Evolutionary conservation across 2,329 filamentous ascomycete species (phyloP).

Genomic region (Hirsutella thompsonii): DNA sequence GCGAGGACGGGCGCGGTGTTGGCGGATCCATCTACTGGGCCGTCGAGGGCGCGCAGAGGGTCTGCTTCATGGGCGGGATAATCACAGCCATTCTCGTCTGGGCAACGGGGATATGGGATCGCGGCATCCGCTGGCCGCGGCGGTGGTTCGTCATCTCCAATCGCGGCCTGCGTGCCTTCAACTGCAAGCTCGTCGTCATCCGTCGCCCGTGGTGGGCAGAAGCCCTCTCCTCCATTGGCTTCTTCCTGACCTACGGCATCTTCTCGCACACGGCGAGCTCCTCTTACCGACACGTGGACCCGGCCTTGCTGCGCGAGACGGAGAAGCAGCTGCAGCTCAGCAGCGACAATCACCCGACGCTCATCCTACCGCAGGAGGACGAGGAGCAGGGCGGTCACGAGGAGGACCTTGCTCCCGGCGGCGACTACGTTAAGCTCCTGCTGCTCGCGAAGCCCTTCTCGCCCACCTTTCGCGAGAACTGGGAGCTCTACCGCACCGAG

Average conservation of each 20-base stretch:
- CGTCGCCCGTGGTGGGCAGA: constrained; percentile 75
- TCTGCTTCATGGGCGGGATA: constrained; percentile 82
- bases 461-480: constrained; percentile 87
- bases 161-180: constrained; percentile 79
- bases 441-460: constrained; percentile 91
- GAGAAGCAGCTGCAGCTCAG: constrained; percentile 43
- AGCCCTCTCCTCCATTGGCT: constrained; percentile 55
- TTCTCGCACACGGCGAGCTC: constrained; percentile 56
- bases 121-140: constrained; percentile 85
- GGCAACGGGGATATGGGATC: constrained; percentile 93
- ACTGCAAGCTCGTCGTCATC: constrained; percentile 89
- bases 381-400: constrained; percentile 60
- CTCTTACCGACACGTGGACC: constrained; percentile 67
- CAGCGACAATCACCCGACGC: constrained; percentile 24
- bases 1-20: constrained; percentile 82
- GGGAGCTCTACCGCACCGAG: constrained; percentile 86
- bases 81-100: constrained; percentile 80
- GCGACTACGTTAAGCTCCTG: constrained; percentile 83
- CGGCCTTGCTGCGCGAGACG: constrained; percentile 42
- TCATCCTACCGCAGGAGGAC: constrained; percentile 33
- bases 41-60: constrained; percentile 77
- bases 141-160: constrained; percentile 86
- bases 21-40: constrained; percentile 96
- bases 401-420: constrained; percentile 80
- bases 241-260: constrained; percentile 64